phyloP scores from a whole-genome alignment of 257 asterid species.

The Solanum paucissectum region DNA sequence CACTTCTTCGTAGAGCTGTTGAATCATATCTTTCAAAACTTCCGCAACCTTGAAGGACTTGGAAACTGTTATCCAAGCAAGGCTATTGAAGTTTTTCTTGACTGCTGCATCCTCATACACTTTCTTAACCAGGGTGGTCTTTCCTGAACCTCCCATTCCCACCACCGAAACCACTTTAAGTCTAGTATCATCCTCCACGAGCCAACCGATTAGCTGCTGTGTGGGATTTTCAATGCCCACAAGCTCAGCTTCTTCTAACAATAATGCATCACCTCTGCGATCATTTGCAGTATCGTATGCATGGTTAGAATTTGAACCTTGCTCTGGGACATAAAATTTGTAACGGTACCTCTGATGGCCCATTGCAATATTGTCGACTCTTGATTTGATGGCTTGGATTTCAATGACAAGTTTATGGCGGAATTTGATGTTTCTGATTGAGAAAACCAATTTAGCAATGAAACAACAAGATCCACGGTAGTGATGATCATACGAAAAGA shows the following conservation, averaged over 20 bases:
- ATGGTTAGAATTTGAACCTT: background rate
- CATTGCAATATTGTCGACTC: slow-evolving; percentile 2
- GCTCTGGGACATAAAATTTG: background rate
- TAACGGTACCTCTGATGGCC: slow-evolving; percentile 5
- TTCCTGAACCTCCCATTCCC: slow-evolving; percentile 32
- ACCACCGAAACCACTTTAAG: slow-evolving; percentile 20
- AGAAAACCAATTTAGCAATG: background rate
- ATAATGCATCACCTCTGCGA: slow-evolving; percentile 17
- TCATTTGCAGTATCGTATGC: background rate
- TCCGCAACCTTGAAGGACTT: slow-evolving; percentile 7
- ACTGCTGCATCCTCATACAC: slow-evolving; percentile 14
- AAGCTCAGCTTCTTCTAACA: slow-evolving; percentile 18
- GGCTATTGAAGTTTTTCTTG: slow-evolving; percentile 17
- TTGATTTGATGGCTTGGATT: slow-evolving; percentile 1
- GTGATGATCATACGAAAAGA: background rate
- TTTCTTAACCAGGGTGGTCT: slow-evolving; percentile 28
- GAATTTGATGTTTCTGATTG: background rate
- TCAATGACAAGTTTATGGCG: slow-evolving; percentile 12
- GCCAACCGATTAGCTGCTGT: background rate
- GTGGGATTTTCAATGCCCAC: slow-evolving; percentile 26
- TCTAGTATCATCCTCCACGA: slow-evolving; percentile 2
- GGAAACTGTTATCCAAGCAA: slow-evolving; percentile 27
- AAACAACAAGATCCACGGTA: background rate
- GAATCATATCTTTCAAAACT: slow-evolving; percentile 9
- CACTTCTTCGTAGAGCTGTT: slow-evolving; percentile 12